A percentile compares a stretch with the other conserved stretches of the same genome.
Evolutionary conservation across 345 rosid species (phyloP).

Genomic region (Adansonia digitata): DNA sequence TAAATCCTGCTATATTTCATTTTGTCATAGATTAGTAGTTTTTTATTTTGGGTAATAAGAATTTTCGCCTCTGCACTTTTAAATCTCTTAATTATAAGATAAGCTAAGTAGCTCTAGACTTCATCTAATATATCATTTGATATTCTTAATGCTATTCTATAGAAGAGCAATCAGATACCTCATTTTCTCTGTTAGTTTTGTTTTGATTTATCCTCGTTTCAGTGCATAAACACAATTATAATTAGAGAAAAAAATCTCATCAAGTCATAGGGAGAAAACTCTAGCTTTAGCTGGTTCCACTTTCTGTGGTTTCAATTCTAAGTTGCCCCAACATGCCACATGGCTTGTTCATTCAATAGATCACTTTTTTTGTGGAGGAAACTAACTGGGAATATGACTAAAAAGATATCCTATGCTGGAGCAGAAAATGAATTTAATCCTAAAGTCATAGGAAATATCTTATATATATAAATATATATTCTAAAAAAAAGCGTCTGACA

Average conservation of each 20-base stretch:
- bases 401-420: neutral
- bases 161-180: neutral
- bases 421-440: neutral
- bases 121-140: neutral
- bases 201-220: neutral
- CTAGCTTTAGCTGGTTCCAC: constrained; percentile 11
- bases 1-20: too few species aligned
- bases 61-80: too few species aligned
- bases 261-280: neutral
- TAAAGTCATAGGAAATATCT: too few species aligned
- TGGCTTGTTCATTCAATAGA: neutral
- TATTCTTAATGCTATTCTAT: neutral
- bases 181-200: neutral
- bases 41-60: too few species aligned
- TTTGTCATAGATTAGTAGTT: too few species aligned
- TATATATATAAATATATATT: too few species aligned
- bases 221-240: neutral
- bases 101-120: neutral
- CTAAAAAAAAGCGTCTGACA: too few species aligned
- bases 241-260: neutral
- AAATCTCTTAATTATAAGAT: too few species aligned
- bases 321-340: constrained; percentile 26
- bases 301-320: constrained; percentile 11
- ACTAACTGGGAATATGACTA: neutral
- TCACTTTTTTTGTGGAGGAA: neutral